phyloP scores from a whole-genome alignment of 108 stramenopile species.

The Phaeodactylum tricornutum region DNA sequence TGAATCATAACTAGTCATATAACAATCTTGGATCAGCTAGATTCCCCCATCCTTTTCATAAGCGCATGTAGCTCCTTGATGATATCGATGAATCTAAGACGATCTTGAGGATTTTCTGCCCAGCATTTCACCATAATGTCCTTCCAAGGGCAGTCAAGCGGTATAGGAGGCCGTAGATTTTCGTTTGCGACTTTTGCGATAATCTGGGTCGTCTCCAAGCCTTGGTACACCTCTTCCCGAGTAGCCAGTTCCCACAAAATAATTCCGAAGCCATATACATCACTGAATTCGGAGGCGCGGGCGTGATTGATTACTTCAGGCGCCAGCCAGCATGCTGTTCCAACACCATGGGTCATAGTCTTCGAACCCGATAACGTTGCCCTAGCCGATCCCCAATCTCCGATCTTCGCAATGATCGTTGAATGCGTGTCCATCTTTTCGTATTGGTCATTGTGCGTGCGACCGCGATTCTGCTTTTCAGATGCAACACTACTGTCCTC shows the following conservation, averaged over 20 bases:
- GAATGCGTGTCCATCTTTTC: conserved; percentile 53
- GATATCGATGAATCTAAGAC: conserved; percentile 79
- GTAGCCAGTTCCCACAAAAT: conserved; percentile 95
- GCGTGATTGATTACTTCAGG: conserved; percentile 92
- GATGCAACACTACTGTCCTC: conserved; percentile 19
- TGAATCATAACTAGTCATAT: too few relatives aligned
- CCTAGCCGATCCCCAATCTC: conserved; percentile 94
- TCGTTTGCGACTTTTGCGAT: conserved; percentile 95
- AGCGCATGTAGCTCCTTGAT: conserved; percentile 65
- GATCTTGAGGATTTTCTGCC: conserved; percentile 77
- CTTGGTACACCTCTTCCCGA: conserved; percentile 88
- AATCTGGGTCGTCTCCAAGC: conserved; percentile 87
- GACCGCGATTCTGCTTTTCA: conserved; percentile 17
- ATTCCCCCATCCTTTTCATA: too few relatives aligned
- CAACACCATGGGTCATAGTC: conserved; percentile 96
- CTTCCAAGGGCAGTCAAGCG: conserved; percentile 83
- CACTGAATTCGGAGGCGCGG: conserved; percentile 75
- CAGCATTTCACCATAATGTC: conserved; percentile 94
- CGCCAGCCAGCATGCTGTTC: conserved; percentile 95
- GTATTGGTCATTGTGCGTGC: conserved; percentile 10
- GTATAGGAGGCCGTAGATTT: conserved; percentile 84
- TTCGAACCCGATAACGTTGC: conserved; percentile 74
- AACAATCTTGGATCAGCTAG: too few relatives aligned
- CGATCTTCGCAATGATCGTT: conserved; percentile 80
- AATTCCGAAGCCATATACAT: conserved; percentile 96